These are phyloP conservation scores for Westerdykella ornata DNA, from an alignment of 2,329 filamentous ascomycete genomes.

Conservation along the genomic window DNA sequence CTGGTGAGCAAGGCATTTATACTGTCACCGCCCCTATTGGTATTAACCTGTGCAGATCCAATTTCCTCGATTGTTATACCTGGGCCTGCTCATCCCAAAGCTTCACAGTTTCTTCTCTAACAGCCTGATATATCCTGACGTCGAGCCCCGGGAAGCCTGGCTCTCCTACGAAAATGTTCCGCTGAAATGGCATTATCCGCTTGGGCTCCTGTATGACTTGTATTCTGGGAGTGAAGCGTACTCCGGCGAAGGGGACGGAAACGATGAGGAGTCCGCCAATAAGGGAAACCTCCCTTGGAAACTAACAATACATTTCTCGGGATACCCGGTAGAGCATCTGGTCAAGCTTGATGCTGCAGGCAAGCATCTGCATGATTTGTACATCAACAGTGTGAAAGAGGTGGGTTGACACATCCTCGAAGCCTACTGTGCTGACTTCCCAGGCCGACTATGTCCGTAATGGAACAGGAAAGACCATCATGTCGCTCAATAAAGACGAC, in stretches of 20 bases:
- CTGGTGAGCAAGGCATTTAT: conserved; percentile 39
- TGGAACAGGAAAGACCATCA: conserved; percentile 81
- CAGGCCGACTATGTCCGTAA: conserved; percentile 80
- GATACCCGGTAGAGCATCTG: conserved; percentile 53
- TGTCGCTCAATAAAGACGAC: conserved; percentile 78
- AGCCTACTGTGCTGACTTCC: background rate
- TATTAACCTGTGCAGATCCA: conserved; percentile 44
- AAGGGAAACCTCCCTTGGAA: conserved; percentile 51
- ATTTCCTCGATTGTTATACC: conserved; percentile 60
- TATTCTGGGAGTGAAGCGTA: conserved; percentile 51
- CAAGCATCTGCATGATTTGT: conserved; percentile 56
- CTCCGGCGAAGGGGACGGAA: conserved; percentile 11
- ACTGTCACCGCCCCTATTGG: background rate
- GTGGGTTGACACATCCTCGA: conserved; percentile 12
- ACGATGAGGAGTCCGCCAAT: conserved; percentile 14
- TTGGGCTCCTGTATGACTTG: conserved; percentile 63
- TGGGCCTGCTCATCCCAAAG: conserved; percentile 57
- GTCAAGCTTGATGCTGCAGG: conserved; percentile 51
- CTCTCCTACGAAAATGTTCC: conserved; percentile 62
- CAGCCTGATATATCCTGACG: conserved; percentile 52
- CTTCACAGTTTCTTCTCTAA: conserved; percentile 57
- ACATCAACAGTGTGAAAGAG: conserved; percentile 65
- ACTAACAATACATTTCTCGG: conserved; percentile 55
- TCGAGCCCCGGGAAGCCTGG: conserved; percentile 51
- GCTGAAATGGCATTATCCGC: conserved; percentile 65